These are phyloP conservation scores for Conringia planisiliqua DNA, from an alignment of 345 rosid species.

Conservation along the genomic window DNA sequence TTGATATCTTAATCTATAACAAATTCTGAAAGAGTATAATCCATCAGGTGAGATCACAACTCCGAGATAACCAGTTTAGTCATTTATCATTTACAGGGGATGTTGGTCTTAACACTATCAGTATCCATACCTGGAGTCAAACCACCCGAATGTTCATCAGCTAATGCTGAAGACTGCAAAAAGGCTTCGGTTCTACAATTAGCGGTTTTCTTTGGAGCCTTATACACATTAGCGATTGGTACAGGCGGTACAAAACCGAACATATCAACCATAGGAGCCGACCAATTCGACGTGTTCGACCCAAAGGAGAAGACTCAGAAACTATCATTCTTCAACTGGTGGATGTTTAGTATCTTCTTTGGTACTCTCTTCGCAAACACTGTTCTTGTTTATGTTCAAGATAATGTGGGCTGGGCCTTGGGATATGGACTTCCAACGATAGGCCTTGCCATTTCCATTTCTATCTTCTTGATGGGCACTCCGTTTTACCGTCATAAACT, in stretches of 20 bases:
- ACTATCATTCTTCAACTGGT: slow-evolving; percentile 96
- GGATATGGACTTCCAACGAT: slow-evolving; percentile 79
- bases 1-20: not conserved
- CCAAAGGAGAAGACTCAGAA: slow-evolving; percentile 65
- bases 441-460: slow-evolving; percentile 53
- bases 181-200: slow-evolving; percentile 59
- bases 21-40: not conserved
- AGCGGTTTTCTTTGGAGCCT: slow-evolving; percentile 62
- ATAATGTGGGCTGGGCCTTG: slow-evolving; percentile 73
- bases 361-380: slow-evolving; percentile 86
- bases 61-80: not conserved
- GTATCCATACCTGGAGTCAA: slow-evolving; percentile 58
- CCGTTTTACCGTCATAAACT: slow-evolving; percentile 60
- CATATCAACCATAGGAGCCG: slow-evolving; percentile 85
- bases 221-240: slow-evolving; percentile 66
- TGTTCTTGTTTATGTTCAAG: slow-evolving; percentile 73
- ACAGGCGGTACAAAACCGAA: slow-evolving; percentile 96
- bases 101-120: slow-evolving; percentile 61
- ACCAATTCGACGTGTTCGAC: slow-evolving; percentile 83
- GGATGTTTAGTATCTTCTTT: slow-evolving; percentile 88
- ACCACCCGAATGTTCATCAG: slow-evolving; percentile 52
- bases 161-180: slow-evolving; percentile 40
- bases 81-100: slow-evolving; percentile 48
- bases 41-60: not conserved
- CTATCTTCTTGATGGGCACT: slow-evolving; percentile 60